Evolutionary conservation across 2,329 filamentous ascomycete genomes (phyloP).

Genomic region (Monilinia fructigena): DNA sequence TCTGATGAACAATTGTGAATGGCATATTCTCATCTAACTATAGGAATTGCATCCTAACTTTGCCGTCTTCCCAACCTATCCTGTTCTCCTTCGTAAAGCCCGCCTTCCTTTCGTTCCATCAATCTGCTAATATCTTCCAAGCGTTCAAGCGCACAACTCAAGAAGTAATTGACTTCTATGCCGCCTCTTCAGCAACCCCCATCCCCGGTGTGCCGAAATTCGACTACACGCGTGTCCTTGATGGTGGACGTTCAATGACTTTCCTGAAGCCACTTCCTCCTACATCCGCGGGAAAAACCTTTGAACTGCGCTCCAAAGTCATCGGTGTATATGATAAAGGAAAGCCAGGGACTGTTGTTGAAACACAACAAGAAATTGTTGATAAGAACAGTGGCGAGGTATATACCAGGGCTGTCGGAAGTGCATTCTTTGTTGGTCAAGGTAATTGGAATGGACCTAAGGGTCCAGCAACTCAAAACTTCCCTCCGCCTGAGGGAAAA

Average conservation of each 20-base stretch:
- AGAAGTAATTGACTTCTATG: constrained; percentile 71
- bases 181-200: constrained; percentile 49
- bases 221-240: constrained; percentile 61
- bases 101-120: neutral
- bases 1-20: constrained; percentile 12
- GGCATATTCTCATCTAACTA: constrained; percentile 6
- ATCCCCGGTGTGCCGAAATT: constrained; percentile 67
- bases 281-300: constrained; percentile 58
- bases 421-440: constrained; percentile 67
- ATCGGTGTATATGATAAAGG: constrained; percentile 73
- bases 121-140: constrained; percentile 33
- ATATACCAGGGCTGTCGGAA: constrained; percentile 59
- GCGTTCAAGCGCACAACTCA: constrained; percentile 66
- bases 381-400: constrained; percentile 57
- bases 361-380: constrained; percentile 64
- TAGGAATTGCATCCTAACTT: constrained; percentile 88
- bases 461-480: constrained; percentile 76
- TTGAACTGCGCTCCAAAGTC: constrained; percentile 63
- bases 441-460: constrained; percentile 85
- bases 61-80: constrained; percentile 74
- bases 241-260: constrained; percentile 64
- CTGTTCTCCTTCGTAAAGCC: constrained; percentile 34
- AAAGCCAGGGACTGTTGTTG: constrained; percentile 65
- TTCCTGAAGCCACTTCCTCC: constrained; percentile 64
- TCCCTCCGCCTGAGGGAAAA: constrained; percentile 70